Evolutionary conservation across 305 asterid genomes (phyloP), one percentile per base, ranked within the genome.

Genomic region (Galium porrigens): DNA sequence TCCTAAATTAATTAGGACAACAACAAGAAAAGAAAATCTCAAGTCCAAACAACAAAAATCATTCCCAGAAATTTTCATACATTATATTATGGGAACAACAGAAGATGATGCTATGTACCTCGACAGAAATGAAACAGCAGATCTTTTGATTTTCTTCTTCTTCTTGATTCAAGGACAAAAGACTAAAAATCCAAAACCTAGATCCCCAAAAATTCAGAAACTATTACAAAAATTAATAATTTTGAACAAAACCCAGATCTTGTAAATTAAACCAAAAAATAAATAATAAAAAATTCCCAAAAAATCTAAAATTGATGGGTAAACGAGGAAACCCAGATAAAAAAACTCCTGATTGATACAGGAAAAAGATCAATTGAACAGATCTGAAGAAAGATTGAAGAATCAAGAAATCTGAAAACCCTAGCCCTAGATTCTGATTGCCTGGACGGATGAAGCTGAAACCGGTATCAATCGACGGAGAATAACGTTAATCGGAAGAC

Each of bases 391-490:
- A 48, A 48, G 54, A 48, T 48, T 17, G 9, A 48, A 64, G 41
- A 55, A 30, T 22, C 48, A 52, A 58, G 41, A 65, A 59, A 66
- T 22, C 18, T n/a, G 72, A 72, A 48, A 79, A 76, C 77, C 84
- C 79, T 77, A 79, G 69, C 72, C 84, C 81, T 74, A 79, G 68
- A 76, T 42, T 52, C 68, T 68, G 39, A 77, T 55, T 61, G 17
- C 33, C 15, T 48, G 0, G 2, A 74, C 60, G 17, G 68, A 42
- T 8, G 33, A 39, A 34, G 62, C 25, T 49, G 51, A 66, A 68
- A 74, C 32, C 42, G 58, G 70, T 51, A 67, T 64, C 78, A 51
- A 74, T 74, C 68, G 69, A 69, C 41, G 58, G 80, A 65, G 41
- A 58, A 70, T 12, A 61, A 22, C 33, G 14, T 12, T 58, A 69